A percentile compares a stretch with the other conserved stretches of the same genome.
Evolutionary conservation across 257 asterid genomes (phyloP).

Genomic region (Fraxinus pennsylvanica): DNA sequence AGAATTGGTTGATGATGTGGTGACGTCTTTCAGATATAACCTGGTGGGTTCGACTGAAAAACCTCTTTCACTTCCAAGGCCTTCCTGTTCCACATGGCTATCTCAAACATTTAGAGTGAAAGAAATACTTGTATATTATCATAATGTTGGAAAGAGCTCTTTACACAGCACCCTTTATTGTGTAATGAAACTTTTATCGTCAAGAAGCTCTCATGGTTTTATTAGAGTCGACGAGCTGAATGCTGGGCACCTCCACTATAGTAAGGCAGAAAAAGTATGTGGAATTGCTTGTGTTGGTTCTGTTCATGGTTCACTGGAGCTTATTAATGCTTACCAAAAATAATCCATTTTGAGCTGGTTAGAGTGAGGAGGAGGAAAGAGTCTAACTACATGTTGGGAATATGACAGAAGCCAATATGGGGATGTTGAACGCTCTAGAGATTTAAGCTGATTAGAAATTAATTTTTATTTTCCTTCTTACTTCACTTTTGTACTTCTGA

Average conservation of each 20-base stretch:
- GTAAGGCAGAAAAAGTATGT: not conserved
- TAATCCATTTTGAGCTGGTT: not conserved
- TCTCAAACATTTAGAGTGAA: not conserved
- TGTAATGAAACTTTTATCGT: not conserved
- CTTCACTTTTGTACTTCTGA: constrained; percentile 4
- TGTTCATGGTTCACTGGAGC: not conserved
- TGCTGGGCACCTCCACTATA: not conserved
- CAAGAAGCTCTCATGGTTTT: not conserved
- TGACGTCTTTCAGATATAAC: not conserved
- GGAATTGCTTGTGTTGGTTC: not conserved
- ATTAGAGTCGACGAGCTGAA: not conserved
- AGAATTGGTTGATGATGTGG: not conserved
- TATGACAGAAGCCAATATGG: not conserved
- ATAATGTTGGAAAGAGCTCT: not conserved
- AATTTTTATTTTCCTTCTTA: not conserved
- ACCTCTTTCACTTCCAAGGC: not conserved
- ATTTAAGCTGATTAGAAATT: constrained; percentile 1
- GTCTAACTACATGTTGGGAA: not conserved
- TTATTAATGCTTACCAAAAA: constrained; percentile 2
- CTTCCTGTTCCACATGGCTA: not conserved
- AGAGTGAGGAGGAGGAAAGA: not conserved
- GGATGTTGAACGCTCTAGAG: not conserved
- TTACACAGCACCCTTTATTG: not conserved
- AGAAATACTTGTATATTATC: not conserved
- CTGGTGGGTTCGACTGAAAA: not conserved